A percentile compares a stretch with the other conserved stretches of the same genome.
phyloP scores from a whole-genome alignment of 2,329 filamentous ascomycete genomes.

The Fusarium acutatum region DNA sequence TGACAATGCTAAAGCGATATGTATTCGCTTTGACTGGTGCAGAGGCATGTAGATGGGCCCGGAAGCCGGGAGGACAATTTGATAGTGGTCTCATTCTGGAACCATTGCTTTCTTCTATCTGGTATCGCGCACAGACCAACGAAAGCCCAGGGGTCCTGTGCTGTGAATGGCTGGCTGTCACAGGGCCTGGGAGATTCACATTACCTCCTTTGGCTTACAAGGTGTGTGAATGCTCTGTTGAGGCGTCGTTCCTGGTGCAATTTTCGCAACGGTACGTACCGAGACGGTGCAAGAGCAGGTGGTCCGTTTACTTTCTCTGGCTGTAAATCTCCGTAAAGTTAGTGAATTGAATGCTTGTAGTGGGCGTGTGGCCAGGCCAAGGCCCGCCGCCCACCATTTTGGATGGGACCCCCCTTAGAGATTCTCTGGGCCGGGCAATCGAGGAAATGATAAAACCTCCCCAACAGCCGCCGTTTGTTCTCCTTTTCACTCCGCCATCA shows the following conservation, averaged over 20 bases:
- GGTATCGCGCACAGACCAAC: constrained; percentile 28
- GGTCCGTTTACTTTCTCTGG: constrained; percentile 6
- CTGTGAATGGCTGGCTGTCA: constrained; percentile 16
- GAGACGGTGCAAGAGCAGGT: background rate
- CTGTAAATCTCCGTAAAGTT: constrained; percentile 17
- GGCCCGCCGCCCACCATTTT: constrained; percentile 28
- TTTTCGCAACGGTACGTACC: constrained; percentile 19
- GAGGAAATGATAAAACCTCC: constrained; percentile 46
- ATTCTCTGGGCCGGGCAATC: constrained; percentile 32
- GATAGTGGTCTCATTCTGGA: constrained; percentile 49
- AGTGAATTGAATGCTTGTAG: background rate
- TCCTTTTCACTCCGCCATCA: constrained; percentile 37
- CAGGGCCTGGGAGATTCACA: constrained; percentile 37
- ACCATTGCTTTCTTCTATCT: constrained; percentile 39
- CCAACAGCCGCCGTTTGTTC: constrained; percentile 39
- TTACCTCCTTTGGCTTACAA: constrained; percentile 1
- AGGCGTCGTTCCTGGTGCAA: constrained; percentile 11
- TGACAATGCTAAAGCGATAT: constrained; percentile 20
- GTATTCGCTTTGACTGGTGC: constrained; percentile 25
- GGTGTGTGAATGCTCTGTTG: constrained; percentile 13
- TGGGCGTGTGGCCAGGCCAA: constrained; percentile 18
- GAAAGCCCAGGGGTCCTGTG: constrained; percentile 29
- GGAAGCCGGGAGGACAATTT: constrained; percentile 46
- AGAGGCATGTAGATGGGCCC: constrained; percentile 29
- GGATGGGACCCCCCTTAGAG: constrained; percentile 25